Conservation (phyloP, 2,329 filamentous ascomycete species). For the Chaetomiaceae sp. region DNA sequence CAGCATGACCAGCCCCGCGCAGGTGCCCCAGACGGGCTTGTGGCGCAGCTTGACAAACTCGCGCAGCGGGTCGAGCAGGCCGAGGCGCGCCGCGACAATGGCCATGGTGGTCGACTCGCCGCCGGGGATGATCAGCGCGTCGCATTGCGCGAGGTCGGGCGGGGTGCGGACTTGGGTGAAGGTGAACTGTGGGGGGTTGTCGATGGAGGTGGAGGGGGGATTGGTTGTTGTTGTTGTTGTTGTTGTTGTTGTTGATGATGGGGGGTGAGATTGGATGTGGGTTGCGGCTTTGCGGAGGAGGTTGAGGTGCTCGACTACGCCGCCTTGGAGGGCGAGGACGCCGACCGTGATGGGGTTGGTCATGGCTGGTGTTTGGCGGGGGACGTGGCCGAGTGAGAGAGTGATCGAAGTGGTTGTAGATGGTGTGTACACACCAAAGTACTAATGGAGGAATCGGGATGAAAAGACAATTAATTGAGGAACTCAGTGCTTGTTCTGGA, state of each 20-base stretch:
- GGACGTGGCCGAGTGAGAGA: too few species aligned
- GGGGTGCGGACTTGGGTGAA: constrained; percentile 78
- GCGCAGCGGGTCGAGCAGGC: constrained; percentile 74
- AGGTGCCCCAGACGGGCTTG: constrained; percentile 92
- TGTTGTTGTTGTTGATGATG: background rate
- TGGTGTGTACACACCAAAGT: too few species aligned
- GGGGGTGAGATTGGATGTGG: constrained; percentile 15
- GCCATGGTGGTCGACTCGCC: constrained; percentile 94
- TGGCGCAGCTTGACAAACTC: constrained; percentile 83
- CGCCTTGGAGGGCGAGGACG: constrained; percentile 77
- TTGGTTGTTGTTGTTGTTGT: background rate
- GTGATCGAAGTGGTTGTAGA: too few species aligned
- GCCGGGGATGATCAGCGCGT: constrained; percentile 83
- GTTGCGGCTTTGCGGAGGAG: constrained; percentile 63
- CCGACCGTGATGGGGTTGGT: constrained; percentile 44
- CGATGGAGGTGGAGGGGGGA: too few species aligned
- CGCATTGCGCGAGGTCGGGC: constrained; percentile 63
- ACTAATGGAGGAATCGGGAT: too few species aligned
- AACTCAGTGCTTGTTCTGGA: too few species aligned
- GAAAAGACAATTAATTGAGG: too few species aligned
- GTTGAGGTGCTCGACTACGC: constrained; percentile 81
- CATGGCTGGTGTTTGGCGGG: constrained; percentile 19
- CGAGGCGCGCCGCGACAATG: constrained; percentile 74
- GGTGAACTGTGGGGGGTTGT: constrained; percentile 37
- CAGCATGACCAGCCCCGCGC: constrained; percentile 86